These are phyloP conservation scores for Polyporus arcularius DNA, from an alignment of 768 basidiomycete species.

Conservation along the genomic window DNA sequence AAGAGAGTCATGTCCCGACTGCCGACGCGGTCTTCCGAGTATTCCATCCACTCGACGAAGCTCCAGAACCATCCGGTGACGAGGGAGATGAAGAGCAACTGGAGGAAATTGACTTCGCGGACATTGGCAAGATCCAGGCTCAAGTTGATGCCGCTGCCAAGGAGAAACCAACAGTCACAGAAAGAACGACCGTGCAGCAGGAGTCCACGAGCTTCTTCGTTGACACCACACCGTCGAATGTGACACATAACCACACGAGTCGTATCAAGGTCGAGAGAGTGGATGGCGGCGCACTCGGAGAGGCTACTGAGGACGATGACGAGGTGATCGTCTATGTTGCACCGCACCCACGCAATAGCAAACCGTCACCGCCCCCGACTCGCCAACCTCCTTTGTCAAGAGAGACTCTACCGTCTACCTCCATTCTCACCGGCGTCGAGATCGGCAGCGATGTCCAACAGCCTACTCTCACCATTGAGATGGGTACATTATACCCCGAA, in stretches of 20 bases:
- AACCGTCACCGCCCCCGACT: conserved; percentile 14
- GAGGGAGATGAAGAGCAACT: conserved; percentile 21
- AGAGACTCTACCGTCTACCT: conserved; percentile 22
- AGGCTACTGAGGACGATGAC: conserved; percentile 9
- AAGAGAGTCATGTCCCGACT: conserved; percentile 63
- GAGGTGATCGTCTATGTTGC: conserved; percentile 80
- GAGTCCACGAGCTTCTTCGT: conserved; percentile 41
- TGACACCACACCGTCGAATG: conserved; percentile 29
- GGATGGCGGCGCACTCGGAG: conserved; percentile 12
- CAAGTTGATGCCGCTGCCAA: conserved; percentile 36
- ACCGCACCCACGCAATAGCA: conserved; percentile 57
- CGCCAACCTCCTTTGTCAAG: neutral
- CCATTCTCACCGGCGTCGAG: conserved; percentile 28
- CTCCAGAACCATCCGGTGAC: neutral
- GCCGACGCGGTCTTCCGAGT: conserved; percentile 66
- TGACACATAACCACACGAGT: neutral
- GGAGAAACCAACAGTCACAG: neutral
- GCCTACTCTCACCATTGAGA: neutral
- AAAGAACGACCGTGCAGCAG: conserved; percentile 32
- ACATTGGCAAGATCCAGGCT: conserved; percentile 50
- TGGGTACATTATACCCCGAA: conserved; percentile 9
- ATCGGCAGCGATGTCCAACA: neutral
- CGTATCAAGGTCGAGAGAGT: conserved; percentile 8
- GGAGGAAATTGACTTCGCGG: conserved; percentile 60
- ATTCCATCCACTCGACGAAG: conserved; percentile 43